Conservation (phyloP, 768 basidiomycete genomes). For the Kwoniella sp. region DNA sequence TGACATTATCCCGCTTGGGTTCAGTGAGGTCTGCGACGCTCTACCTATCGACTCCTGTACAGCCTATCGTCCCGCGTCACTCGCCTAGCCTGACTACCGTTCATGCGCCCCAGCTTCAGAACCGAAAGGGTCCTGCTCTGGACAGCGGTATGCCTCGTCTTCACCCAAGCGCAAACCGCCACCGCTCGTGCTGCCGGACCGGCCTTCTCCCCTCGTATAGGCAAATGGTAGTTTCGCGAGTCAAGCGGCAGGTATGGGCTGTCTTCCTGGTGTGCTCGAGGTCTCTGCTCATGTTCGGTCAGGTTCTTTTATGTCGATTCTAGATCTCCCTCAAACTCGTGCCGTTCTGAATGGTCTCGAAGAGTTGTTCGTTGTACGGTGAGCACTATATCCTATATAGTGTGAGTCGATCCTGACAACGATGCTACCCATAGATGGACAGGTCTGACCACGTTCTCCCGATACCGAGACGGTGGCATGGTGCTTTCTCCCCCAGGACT, state of each 20-base stretch:
- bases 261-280: neutral
- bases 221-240: conserved; percentile 2
- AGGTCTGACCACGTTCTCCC: too few relatives aligned
- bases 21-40: neutral
- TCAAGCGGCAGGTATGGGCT: neutral
- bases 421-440: too few relatives aligned
- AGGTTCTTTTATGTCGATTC: too few relatives aligned
- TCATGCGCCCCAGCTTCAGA: conserved; percentile 5
- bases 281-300: neutral
- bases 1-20: neutral
- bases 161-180: neutral
- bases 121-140: conserved; percentile 9
- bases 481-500: too few relatives aligned
- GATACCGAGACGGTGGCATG: too few relatives aligned
- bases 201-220: conserved; percentile 4
- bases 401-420: neutral
- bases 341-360: too few relatives aligned
- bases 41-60: neutral
- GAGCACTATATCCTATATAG: neutral
- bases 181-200: neutral
- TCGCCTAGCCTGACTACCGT: too few relatives aligned
- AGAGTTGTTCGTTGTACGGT: neutral
- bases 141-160: conserved; percentile 4
- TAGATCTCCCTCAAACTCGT: too few relatives aligned
- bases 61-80: neutral